Percentiles rank a stretch among this genome's conserved stretches.
These are phyloP conservation scores for Orbilia ellipsospora DNA, from an alignment of 2,329 filamentous ascomycete species.

Conservation along the genomic window DNA sequence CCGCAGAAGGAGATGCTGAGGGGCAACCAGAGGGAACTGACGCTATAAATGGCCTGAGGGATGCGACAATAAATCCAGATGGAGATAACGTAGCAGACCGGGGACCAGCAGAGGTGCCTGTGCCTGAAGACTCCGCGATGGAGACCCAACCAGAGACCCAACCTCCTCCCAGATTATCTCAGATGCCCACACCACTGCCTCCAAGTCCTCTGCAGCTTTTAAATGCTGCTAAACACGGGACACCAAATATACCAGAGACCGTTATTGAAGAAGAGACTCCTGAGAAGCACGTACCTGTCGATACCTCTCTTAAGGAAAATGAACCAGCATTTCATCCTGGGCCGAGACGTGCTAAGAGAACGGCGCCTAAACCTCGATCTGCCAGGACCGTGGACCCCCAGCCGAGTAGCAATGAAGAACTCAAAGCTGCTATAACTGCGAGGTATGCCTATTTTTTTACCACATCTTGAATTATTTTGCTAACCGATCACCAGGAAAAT, in stretches of 20 bases:
- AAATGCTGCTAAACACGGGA: slow-evolving; percentile 23
- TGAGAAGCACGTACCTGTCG: slow-evolving; percentile 17
- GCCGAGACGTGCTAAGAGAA: slow-evolving; percentile 30
- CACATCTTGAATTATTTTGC: neutral
- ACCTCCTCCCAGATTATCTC: slow-evolving; percentile 34
- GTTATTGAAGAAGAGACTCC: slow-evolving; percentile 27
- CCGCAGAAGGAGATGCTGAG: too few species aligned
- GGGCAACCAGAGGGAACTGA: neutral
- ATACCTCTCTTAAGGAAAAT: slow-evolving; percentile 35
- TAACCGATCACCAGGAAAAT: slow-evolving; percentile 30
- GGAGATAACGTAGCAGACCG: neutral
- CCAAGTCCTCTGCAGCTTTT: slow-evolving; percentile 47
- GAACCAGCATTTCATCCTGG: slow-evolving; percentile 37
- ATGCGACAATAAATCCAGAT: neutral
- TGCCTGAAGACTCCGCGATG: neutral
- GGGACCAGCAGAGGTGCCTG: too few species aligned
- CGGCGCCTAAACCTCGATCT: slow-evolving; percentile 15
- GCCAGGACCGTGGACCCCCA: slow-evolving; percentile 11
- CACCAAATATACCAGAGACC: slow-evolving; percentile 47
- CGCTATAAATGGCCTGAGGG: neutral
- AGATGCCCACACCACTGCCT: slow-evolving; percentile 47
- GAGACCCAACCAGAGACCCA: slow-evolving; percentile 7
- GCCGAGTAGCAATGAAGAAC: slow-evolving; percentile 31
- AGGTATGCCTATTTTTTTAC: slow-evolving; percentile 12
- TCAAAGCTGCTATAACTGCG: slow-evolving; percentile 16